A percentile compares a stretch with the other conserved stretches of the same genome.
Conservation (phyloP, 345 rosid species). For the Rhodomyrtus tomentosa region DNA sequence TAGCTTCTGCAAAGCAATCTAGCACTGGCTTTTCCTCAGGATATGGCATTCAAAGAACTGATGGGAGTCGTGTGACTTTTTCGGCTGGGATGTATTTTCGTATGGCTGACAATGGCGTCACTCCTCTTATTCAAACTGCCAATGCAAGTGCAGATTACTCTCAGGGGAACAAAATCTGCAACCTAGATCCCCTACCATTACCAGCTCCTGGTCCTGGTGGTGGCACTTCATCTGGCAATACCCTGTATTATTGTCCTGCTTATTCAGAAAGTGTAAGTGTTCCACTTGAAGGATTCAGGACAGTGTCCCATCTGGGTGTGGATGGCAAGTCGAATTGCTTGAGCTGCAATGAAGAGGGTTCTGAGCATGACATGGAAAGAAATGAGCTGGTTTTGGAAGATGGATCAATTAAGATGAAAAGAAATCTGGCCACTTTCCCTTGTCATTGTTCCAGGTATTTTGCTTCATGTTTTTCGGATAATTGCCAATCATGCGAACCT, state of each 20-base stretch:
- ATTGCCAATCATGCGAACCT: neutral
- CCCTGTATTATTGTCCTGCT: conserved; percentile 3
- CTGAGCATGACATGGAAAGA: conserved; percentile 5
- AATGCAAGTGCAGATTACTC: conserved; percentile 7
- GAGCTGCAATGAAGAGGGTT: neutral
- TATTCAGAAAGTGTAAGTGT: conserved; percentile 14
- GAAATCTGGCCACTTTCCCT: neutral
- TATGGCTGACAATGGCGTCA: conserved; percentile 7
- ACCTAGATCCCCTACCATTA: conserved; percentile 2
- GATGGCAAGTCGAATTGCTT: conserved; percentile 17
- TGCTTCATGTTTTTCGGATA: neutral
- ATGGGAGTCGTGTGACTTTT: conserved; percentile 2
- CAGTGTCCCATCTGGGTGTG: conserved; percentile 17
- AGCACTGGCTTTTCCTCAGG: conserved; percentile 18
- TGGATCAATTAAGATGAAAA: neutral
- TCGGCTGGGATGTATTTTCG: conserved; percentile 8
- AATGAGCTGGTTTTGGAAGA: conserved; percentile 6
- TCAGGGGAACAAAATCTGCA: conserved; percentile 1
- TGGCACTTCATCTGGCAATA: conserved; percentile 11
- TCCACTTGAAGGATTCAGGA: conserved; percentile 8
- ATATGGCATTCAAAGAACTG: conserved; percentile 8
- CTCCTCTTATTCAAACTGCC: conserved; percentile 5
- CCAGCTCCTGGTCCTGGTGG: conserved; percentile 13
- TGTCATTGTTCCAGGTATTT: neutral
- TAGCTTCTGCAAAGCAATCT: conserved; percentile 25